These are phyloP conservation scores for Fusarium verticillioides DNA, from an alignment of 2,329 filamentous ascomycete genomes.

Conservation along the genomic window DNA sequence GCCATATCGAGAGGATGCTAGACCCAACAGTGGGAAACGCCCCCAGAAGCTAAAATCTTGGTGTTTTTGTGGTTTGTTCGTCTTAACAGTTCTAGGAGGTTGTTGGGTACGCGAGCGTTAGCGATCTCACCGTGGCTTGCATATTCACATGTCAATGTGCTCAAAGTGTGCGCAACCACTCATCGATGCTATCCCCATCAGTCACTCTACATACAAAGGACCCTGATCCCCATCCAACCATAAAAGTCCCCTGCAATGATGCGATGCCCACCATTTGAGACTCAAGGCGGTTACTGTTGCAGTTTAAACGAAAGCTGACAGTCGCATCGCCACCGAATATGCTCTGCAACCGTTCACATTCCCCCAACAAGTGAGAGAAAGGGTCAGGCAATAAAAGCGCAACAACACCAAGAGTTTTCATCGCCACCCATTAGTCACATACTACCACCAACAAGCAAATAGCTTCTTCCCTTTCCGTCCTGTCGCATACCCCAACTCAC, in stretches of 20 bases:
- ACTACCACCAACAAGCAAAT: slow-evolving; percentile 13
- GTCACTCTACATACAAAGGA: slow-evolving; percentile 1
- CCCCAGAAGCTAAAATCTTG: slow-evolving; percentile 16
- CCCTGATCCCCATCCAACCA: slow-evolving; percentile 28
- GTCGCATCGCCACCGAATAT: slow-evolving; percentile 16
- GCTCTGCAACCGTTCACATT: background rate
- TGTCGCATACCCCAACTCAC: background rate
- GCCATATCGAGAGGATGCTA: background rate
- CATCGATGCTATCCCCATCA: slow-evolving; percentile 1
- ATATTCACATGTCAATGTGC: slow-evolving; percentile 16
- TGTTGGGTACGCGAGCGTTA: slow-evolving; percentile 26
- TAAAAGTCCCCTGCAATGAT: slow-evolving; percentile 16
- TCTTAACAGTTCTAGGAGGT: slow-evolving; percentile 17
- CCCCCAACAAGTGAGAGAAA: slow-evolving; percentile 4
- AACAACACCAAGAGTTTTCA: slow-evolving; percentile 24
- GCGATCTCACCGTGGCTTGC: slow-evolving; percentile 9
- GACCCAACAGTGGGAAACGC: slow-evolving; percentile 24
- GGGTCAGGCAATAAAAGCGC: slow-evolving; percentile 1
- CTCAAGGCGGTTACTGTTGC: slow-evolving; percentile 1
- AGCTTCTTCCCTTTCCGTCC: slow-evolving; percentile 21
- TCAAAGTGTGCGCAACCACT: background rate
- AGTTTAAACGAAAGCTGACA: slow-evolving; percentile 1
- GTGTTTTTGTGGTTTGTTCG: slow-evolving; percentile 10
- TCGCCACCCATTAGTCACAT: slow-evolving; percentile 31
- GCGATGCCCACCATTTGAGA: slow-evolving; percentile 3